Evolutionary conservation across 257 asterid species (phyloP).

Genomic region (Nyctanthes arbortristis): DNA sequence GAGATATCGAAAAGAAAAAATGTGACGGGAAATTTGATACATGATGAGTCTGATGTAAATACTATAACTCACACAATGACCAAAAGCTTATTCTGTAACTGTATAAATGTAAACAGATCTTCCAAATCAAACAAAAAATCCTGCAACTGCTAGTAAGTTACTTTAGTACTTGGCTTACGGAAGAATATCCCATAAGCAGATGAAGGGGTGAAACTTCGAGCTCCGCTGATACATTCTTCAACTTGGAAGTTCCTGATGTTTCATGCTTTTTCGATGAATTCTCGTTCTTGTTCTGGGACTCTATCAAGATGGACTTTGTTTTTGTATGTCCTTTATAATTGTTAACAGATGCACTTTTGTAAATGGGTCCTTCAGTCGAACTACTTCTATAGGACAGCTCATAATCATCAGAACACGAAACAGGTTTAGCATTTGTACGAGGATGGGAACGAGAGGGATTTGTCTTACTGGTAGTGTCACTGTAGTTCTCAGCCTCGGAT

Average conservation of each 20-base stretch:
- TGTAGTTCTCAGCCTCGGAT: conserved; percentile 45
- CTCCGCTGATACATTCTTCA: conserved; percentile 45
- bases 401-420: conserved; percentile 58
- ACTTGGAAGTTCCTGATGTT: conserved; percentile 38
- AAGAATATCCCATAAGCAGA: conserved; percentile 81
- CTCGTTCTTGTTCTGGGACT: conserved; percentile 13
- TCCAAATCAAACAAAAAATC: background rate
- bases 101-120: background rate
- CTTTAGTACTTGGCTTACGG: conserved; percentile 60
- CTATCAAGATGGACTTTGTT: conserved; percentile 46
- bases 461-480: conserved; percentile 22
- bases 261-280: conserved; percentile 20
- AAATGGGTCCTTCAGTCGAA: conserved; percentile 46
- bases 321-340: conserved; percentile 44
- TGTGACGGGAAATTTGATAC: no score
- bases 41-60: background rate
- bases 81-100: background rate
- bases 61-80: background rate
- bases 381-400: conserved; percentile 50
- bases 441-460: conserved; percentile 31
- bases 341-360: conserved; percentile 32
- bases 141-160: background rate
- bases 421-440: conserved; percentile 35
- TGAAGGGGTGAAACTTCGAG: conserved; percentile 73
- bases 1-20: no score